phyloP scores from a whole-genome alignment of 768 basidiomycete species.

The Suillus hirtellus region DNA sequence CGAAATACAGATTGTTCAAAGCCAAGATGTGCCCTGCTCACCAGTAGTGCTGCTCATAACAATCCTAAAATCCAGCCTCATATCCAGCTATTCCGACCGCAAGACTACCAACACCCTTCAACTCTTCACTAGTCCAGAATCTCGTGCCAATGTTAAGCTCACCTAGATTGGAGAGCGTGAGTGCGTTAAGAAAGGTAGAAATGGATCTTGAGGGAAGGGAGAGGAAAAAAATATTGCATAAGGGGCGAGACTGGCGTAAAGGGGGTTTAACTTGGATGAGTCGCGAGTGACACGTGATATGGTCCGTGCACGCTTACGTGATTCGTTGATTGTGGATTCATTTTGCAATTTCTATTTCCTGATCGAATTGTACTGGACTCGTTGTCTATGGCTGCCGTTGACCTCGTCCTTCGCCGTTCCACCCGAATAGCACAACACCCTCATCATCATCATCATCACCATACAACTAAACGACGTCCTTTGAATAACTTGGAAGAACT shows the following conservation, averaged over 20 bases:
- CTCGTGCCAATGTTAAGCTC: neutral
- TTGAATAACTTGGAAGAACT: neutral
- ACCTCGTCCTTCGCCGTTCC: constrained; percentile 9
- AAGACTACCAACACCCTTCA: neutral
- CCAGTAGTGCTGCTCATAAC: neutral
- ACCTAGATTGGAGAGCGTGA: neutral
- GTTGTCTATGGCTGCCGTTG: constrained; percentile 6
- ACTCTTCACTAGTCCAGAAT: neutral
- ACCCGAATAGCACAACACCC: constrained; percentile 10
- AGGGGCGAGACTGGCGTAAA: no score
- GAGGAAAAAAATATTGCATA: no score
- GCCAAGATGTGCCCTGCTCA: neutral
- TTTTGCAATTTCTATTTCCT: constrained; percentile 8
- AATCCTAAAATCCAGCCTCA: no score
- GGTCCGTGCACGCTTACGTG: constrained; percentile 7
- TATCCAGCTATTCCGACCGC: neutral
- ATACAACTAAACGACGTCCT: constrained; percentile 4
- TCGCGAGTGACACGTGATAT: neutral
- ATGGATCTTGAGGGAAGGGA: no score
- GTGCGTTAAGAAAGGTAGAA: neutral
- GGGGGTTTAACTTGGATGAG: no score
- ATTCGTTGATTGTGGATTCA: constrained; percentile 3
- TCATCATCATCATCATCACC: neutral
- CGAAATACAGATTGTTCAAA: neutral
- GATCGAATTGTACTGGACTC: constrained; percentile 1